Conservation (phyloP, 768 basidiomycete genomes). For the Lactarius evosmus region DNA sequence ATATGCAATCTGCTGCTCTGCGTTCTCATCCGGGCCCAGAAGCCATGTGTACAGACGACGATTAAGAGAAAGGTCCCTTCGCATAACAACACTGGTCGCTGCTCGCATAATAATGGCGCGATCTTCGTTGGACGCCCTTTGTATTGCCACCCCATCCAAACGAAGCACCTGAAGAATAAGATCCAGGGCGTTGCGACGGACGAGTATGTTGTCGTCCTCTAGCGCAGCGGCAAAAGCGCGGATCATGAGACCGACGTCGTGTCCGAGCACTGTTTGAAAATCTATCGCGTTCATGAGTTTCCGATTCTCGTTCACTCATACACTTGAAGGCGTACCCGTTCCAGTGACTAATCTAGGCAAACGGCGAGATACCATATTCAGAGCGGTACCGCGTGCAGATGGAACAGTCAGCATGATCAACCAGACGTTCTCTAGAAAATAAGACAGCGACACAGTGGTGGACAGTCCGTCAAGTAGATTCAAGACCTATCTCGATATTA, state of each 20-base stretch:
- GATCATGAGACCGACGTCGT: constrained; percentile 91
- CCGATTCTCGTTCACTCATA: neutral
- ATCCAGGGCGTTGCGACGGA: constrained; percentile 82
- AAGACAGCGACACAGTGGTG: constrained; percentile 76
- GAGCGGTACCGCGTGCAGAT: constrained; percentile 75
- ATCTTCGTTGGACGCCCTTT: constrained; percentile 68
- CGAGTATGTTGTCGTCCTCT: constrained; percentile 92
- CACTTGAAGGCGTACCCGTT: constrained; percentile 51
- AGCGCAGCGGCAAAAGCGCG: constrained; percentile 86
- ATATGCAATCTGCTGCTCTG: constrained; percentile 70
- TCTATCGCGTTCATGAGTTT: constrained; percentile 38
- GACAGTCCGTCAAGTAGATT: constrained; percentile 77
- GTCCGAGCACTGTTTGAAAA: constrained; percentile 69
- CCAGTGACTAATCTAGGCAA: constrained; percentile 66
- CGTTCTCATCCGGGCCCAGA: constrained; percentile 75
- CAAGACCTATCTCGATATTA: constrained; percentile 54
- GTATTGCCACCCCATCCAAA: constrained; percentile 68
- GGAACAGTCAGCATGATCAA: constrained; percentile 89
- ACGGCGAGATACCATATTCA: constrained; percentile 83
- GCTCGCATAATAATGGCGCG: constrained; percentile 81
- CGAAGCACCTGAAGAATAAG: constrained; percentile 74
- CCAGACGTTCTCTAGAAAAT: constrained; percentile 97
- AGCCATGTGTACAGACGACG: constrained; percentile 93
- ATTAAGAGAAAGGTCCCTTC: constrained; percentile 90
- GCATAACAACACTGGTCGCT: constrained; percentile 83